A percentile compares a stretch with the other conserved stretches of the same genome.
Evolutionary conservation across 768 basidiomycete genomes (phyloP).

Genomic region (Crucibulum laeve): DNA sequence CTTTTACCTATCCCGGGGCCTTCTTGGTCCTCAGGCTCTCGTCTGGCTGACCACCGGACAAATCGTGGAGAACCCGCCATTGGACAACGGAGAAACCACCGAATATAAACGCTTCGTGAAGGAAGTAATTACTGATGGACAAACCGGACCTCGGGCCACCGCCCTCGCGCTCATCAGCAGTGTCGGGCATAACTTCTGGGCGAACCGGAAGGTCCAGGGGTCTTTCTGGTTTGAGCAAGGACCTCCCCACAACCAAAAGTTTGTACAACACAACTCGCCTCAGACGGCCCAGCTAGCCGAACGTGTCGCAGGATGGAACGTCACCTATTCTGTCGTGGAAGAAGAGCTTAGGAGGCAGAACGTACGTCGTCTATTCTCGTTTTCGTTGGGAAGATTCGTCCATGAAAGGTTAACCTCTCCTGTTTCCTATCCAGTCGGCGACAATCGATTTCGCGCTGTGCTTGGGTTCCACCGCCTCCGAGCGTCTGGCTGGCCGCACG

Average conservation of each 20-base stretch:
- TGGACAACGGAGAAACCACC: constrained; percentile 92
- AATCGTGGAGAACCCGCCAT: constrained; percentile 80
- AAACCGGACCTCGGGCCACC: constrained; percentile 90
- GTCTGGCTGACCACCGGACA: constrained; percentile 93
- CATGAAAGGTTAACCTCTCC: constrained; percentile 16
- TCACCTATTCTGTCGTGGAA: constrained; percentile 80
- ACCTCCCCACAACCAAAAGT: constrained; percentile 48
- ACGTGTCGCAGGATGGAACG: constrained; percentile 86
- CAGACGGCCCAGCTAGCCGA: constrained; percentile 87
- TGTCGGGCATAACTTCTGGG: constrained; percentile 79
- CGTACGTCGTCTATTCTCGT: constrained; percentile 47
- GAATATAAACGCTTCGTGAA: constrained; percentile 95
- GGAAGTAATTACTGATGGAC: constrained; percentile 93
- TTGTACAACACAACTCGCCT: constrained; percentile 65
- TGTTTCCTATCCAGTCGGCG: constrained; percentile 60
- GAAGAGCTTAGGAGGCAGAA: constrained; percentile 95
- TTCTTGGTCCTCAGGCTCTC: constrained; percentile 83
- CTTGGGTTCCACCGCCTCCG: constrained; percentile 82
- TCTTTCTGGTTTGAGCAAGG: constrained; percentile 73
- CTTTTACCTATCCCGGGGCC: constrained; percentile 91
- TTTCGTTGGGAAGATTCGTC: constrained; percentile 16
- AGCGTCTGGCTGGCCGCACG: constrained; percentile 79
- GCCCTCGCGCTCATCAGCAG: constrained; percentile 84
- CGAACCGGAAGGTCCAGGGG: constrained; percentile 65
- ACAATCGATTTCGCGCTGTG: constrained; percentile 97